Conservation (phyloP, 768 basidiomycete species). For the Clavulina sp. region DNA sequence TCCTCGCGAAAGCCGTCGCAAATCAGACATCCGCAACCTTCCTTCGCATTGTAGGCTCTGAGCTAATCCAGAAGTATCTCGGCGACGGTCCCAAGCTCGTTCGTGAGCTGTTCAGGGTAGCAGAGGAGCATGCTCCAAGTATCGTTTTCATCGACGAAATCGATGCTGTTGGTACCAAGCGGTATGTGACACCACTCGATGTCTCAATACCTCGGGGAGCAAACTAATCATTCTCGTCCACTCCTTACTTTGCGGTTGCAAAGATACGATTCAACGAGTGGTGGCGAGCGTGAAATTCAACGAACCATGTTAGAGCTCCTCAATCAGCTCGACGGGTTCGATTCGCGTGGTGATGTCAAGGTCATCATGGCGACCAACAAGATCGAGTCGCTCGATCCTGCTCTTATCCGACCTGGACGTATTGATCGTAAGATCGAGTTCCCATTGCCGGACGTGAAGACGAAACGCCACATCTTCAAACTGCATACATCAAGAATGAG, state of each 20-base stretch:
- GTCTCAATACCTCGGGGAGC: constrained; percentile 7
- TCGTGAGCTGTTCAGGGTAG: constrained; percentile 89
- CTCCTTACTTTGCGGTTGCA: neutral
- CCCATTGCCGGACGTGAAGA: constrained; percentile 94
- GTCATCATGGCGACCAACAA: constrained; percentile 99
- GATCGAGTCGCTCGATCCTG: constrained; percentile 94
- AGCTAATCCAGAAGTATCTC: constrained; percentile 98
- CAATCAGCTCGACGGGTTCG: constrained; percentile 98
- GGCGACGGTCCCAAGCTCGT: constrained; percentile 98
- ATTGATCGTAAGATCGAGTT: constrained; percentile 99
- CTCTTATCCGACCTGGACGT: constrained; percentile 92
- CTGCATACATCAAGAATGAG: constrained; percentile 94
- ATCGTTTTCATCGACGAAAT: constrained; percentile 99
- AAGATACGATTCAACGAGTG: constrained; percentile 95
- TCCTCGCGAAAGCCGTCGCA: constrained; percentile 92
- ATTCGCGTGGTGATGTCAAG: constrained; percentile 97
- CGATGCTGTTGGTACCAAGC: constrained; percentile 95
- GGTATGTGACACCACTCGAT: constrained; percentile 31
- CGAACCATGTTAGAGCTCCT: constrained; percentile 97
- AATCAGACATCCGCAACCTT: constrained; percentile 98
- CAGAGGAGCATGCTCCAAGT: constrained; percentile 94
- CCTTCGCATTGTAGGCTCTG: constrained; percentile 90
- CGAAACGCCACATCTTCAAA: constrained; percentile 95
- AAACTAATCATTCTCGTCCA: neutral
- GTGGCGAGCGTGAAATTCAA: constrained; percentile 98